Base-by-base conservation (phyloP, 192 early-diverging fungal species). In the Mortierella alpina region DNA sequence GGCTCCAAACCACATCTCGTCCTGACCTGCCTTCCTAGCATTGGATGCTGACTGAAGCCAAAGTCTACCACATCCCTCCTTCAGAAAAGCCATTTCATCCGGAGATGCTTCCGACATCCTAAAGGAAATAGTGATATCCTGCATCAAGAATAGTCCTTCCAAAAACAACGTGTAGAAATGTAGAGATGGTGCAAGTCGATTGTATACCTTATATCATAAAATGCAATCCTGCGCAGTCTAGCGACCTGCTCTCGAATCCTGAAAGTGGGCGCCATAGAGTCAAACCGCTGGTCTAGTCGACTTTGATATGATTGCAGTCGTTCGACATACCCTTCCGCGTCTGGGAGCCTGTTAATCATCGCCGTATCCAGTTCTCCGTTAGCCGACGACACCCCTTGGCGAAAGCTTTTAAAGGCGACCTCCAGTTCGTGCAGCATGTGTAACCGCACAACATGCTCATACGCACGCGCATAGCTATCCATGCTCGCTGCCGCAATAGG, bases 351-450 rank as follows among this genome's bases (percentile, higher is more conserved):
- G 42, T 23, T 15, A 11, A 39, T 44, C 7, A 59, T 63, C 54
- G 23, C 40, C 18, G 31, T 14, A 6, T 42, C 5, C 18, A 42
- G 41, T 22, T 41, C 2, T 20, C 17, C 31, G 7, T 62, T 55
- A n/a, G 40, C 31, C 52, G 20, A 59, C 15, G 41, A 58, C 41
- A 22, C 57, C 2, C 4, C 48, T 20, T 56, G 51, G 6, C 57
- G 11, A 9, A 62, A 70, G 41, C 57, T 66, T 13, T 49, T 54
- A 47, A 65, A 68, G 0, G 70, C 71, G 2, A 68, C 76, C 61
- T 94, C 89, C 11, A 92, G 53, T 63, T 94, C 94, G 45, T 88
- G 84, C 17, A 94, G 81, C 84, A 93, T 86, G 57, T 90, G 87
- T 5, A 95, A 81, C 67, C 91, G 89, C 15, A 92, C 73, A 9